Percentiles rank a stretch among this genome's conserved stretches.
Evolutionary conservation across 495 filamentous ascomycete species (phyloP).

Genomic region (Penicillium pancosmium): DNA sequence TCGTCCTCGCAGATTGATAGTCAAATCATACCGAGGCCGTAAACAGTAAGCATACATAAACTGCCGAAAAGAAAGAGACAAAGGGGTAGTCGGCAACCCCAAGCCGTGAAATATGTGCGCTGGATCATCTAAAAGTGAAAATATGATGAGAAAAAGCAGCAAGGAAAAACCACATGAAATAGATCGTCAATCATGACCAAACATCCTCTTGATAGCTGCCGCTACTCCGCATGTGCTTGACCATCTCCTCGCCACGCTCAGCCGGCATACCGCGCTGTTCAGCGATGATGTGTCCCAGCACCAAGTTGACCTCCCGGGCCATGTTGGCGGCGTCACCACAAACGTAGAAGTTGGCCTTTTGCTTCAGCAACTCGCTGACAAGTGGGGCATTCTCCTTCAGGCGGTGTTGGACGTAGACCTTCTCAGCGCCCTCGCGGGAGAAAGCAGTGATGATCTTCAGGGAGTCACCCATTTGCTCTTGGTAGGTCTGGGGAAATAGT

Average conservation of each 20-base stretch:
- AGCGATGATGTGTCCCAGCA: constrained; percentile 81
- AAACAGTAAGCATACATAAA: constrained; percentile 35
- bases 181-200: constrained; percentile 67
- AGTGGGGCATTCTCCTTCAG: constrained; percentile 80
- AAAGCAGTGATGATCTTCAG: constrained; percentile 92
- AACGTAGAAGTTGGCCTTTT: constrained; percentile 95
- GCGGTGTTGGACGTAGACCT: constrained; percentile 97
- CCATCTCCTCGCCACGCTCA: constrained; percentile 88
- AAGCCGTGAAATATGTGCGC: constrained; percentile 37
- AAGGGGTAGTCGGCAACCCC: constrained; percentile 24
- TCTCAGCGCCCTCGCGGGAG: constrained; percentile 76
- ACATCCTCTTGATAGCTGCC: constrained; percentile 99
- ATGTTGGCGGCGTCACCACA: constrained; percentile 98
- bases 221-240: constrained; percentile 89
- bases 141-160: constrained; percentile 25
- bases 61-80: constrained; percentile 12
- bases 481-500: constrained; percentile 64
- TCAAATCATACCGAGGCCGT: not conserved
- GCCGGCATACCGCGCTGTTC: constrained; percentile 78
- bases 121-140: constrained; percentile 34
- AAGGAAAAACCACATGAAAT: constrained; percentile 23
- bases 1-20: constrained; percentile 1
- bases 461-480: constrained; percentile 78
- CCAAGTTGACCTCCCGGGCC: constrained; percentile 92
- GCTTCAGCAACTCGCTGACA: constrained; percentile 84